These are phyloP conservation scores for Umbelopsis ramanniana DNA, from an alignment of 192 early-diverging fungal species.

Conservation along the genomic window DNA sequence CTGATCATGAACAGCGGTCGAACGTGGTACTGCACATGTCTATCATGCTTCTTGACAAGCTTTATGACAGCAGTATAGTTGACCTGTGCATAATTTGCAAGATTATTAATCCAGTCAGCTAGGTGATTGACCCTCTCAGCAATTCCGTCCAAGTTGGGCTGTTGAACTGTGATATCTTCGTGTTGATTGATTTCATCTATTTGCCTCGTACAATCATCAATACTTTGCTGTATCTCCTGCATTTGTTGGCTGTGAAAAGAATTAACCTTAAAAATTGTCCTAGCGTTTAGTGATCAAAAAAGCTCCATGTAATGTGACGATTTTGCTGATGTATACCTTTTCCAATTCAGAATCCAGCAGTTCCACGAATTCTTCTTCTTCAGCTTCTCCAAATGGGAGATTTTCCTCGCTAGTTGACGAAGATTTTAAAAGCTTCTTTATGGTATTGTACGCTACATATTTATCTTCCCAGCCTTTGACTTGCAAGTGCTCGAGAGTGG, in stretches of 20 bases:
- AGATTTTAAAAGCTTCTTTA: conserved; percentile 78
- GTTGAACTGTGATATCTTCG: conserved; percentile 51
- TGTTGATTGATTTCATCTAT: conserved; percentile 49
- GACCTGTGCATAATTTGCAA: conserved; percentile 72
- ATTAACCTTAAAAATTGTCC: conserved; percentile 54
- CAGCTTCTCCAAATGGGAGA: conserved; percentile 74
- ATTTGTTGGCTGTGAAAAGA: conserved; percentile 75
- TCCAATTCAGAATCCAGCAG: conserved; percentile 86
- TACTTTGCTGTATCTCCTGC: conserved; percentile 74
- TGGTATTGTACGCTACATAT: conserved; percentile 75
- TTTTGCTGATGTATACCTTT: conserved; percentile 61
- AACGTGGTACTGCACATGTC: conserved; percentile 75
- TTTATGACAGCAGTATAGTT: conserved; percentile 83
- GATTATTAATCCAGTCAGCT: conserved; percentile 74
- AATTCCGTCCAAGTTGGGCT: not conserved
- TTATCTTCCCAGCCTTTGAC: conserved; percentile 77
- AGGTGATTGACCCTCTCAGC: conserved; percentile 62
- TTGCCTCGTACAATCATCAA: conserved; percentile 63
- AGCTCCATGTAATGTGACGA: not conserved
- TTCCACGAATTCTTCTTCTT: conserved; percentile 90
- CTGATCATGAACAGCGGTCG: conserved; percentile 75
- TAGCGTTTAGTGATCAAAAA: not conserved
- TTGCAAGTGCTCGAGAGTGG: conserved; percentile 65
- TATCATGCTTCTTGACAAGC: conserved; percentile 98
- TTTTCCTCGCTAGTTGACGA: conserved; percentile 46